Evolutionary conservation across 2,329 filamentous ascomycete species (phyloP).

Genomic region (Hypoxylon sp.): DNA sequence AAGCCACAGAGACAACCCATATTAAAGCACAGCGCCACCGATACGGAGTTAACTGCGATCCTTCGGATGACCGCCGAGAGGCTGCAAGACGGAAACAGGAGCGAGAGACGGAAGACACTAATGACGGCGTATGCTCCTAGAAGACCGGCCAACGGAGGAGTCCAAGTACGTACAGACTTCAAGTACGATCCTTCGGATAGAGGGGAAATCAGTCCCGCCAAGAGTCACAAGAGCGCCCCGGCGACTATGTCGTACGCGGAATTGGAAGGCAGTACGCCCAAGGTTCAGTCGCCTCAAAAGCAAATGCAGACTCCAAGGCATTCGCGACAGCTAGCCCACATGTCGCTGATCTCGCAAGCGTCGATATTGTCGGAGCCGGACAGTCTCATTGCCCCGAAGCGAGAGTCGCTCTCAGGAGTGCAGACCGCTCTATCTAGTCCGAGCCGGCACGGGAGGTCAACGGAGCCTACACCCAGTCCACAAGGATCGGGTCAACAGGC

Average conservation of each 20-base stretch:
- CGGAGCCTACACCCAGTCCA: slow-evolving; percentile 30
- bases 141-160: not conserved
- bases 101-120: slow-evolving; percentile 51
- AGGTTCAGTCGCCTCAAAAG: slow-evolving; percentile 24
- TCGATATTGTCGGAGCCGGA: slow-evolving; percentile 58
- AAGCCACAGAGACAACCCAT: slow-evolving; percentile 43
- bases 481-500: slow-evolving; percentile 32
- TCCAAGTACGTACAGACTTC: slow-evolving; percentile 1
- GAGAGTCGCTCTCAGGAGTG: slow-evolving; percentile 55
- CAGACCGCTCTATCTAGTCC: slow-evolving; percentile 62
- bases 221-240: slow-evolving; percentile 53
- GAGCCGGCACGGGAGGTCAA: slow-evolving; percentile 53
- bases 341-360: slow-evolving; percentile 53
- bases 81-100: slow-evolving; percentile 59
- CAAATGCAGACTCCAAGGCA: slow-evolving; percentile 40
- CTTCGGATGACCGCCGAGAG: slow-evolving; percentile 68
- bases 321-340: slow-evolving; percentile 46
- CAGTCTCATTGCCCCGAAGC: slow-evolving; percentile 58
- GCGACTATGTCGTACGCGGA: slow-evolving; percentile 47
- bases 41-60: slow-evolving; percentile 66
- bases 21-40: slow-evolving; percentile 56
- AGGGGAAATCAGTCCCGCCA: slow-evolving; percentile 49
- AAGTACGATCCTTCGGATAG: slow-evolving; percentile 32
- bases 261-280: slow-evolving; percentile 45
- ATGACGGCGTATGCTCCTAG: slow-evolving; percentile 35